These are phyloP conservation scores for Mucor plumbeus DNA, from an alignment of 371 early-diverging fungal genomes.

Conservation along the genomic window DNA sequence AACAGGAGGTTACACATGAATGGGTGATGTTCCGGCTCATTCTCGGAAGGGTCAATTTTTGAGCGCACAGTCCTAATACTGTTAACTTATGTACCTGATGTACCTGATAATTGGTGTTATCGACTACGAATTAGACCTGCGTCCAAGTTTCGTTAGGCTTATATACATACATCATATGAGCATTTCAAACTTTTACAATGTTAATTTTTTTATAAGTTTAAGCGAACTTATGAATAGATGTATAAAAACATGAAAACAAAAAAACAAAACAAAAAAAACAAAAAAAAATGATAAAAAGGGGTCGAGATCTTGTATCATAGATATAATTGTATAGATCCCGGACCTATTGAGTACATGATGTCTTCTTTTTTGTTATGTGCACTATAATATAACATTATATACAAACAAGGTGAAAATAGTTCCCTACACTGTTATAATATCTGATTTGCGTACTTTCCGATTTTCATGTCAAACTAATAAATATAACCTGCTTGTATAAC, in stretches of 20 bases:
- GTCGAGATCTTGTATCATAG: neutral
- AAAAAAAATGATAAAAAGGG: no score
- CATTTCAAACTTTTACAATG: no score
- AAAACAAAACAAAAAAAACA: neutral
- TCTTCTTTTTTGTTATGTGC: neutral
- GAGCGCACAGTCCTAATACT: conserved; percentile 2
- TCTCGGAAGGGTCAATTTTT: neutral
- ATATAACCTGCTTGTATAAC: neutral
- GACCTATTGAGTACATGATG: neutral
- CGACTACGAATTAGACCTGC: neutral
- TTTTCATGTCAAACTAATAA: neutral
- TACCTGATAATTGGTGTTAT: neutral
- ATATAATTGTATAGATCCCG: neutral
- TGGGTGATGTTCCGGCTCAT: neutral
- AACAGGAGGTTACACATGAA: neutral
- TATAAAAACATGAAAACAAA: no score
- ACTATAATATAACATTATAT: neutral
- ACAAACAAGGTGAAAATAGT: neutral
- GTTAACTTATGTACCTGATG: neutral
- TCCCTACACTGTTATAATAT: neutral
- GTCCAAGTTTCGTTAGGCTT: neutral
- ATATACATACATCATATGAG: neutral
- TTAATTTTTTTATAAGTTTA: no score
- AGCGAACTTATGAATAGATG: no score
- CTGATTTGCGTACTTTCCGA: neutral